phyloP scores from a whole-genome alignment of 495 filamentous ascomycete species.

The Penicillium manginii region DNA sequence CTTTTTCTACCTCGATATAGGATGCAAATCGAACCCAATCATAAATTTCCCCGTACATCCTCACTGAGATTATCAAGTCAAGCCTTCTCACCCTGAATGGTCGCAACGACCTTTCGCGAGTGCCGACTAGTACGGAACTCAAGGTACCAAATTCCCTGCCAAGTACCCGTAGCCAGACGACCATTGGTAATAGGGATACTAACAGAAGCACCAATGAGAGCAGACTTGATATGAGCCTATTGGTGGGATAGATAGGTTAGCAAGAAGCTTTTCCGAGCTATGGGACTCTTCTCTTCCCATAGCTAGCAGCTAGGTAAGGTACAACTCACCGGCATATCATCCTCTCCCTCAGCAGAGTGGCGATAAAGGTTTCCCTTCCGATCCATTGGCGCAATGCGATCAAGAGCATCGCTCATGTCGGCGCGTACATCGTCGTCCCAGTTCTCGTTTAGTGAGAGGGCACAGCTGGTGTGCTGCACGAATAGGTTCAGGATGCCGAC shows the following conservation, averaged over 20 bases:
- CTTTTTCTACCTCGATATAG: neutral
- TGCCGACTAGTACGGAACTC: slow-evolving; percentile 84
- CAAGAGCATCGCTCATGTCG: slow-evolving; percentile 93
- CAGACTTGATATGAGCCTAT: slow-evolving; percentile 88
- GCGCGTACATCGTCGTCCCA: slow-evolving; percentile 80
- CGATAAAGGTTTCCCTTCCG: slow-evolving; percentile 75
- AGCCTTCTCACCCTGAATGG: slow-evolving; percentile 89
- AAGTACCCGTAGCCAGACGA: slow-evolving; percentile 69
- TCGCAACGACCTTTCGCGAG: slow-evolving; percentile 81
- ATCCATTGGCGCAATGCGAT: slow-evolving; percentile 82
- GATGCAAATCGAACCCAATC: slow-evolving; percentile 5
- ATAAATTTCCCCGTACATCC: slow-evolving; percentile 24
- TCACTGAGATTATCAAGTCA: slow-evolving; percentile 32
- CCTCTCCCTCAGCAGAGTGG: slow-evolving; percentile 84
- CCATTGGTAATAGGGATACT: slow-evolving; percentile 89
- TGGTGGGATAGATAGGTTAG: slow-evolving; percentile 1
- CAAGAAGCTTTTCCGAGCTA: no score
- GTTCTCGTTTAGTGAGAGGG: slow-evolving; percentile 90
- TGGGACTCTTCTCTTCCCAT: no score
- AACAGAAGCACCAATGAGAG: slow-evolving; percentile 84
- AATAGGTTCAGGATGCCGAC: slow-evolving; percentile 87
- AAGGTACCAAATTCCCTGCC: slow-evolving; percentile 90
- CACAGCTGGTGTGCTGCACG: slow-evolving; percentile 88
- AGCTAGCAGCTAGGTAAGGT: no score
- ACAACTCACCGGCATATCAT: slow-evolving; percentile 79